Evolutionary conservation across 441 rosid species (phyloP).

Genomic region (Flueggea neowawraea): DNA sequence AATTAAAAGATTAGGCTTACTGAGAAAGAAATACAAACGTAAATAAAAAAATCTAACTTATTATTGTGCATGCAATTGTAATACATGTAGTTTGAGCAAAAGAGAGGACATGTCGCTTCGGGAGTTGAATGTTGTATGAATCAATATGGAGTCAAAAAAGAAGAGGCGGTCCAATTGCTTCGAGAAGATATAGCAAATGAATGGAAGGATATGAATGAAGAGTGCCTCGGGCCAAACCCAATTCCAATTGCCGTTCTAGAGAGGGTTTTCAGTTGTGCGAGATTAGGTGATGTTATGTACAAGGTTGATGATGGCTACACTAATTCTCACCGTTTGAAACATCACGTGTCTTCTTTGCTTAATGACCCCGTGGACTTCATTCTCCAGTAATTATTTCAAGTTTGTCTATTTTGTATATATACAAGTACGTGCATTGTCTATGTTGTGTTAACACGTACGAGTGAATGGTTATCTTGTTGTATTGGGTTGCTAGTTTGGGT

Average conservation of each 20-base stretch:
- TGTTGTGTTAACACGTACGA: too few relatives aligned
- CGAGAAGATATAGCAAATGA: constrained; percentile 1
- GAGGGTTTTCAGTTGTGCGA: constrained; percentile 7
- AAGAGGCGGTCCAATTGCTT: constrained; percentile 18
- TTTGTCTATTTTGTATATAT: too few relatives aligned
- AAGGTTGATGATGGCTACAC: constrained; percentile 12
- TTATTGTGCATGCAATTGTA: fast-evolving
- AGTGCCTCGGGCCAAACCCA: constrained; percentile 15
- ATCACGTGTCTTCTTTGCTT: background rate
- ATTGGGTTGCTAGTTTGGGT: too few relatives aligned
- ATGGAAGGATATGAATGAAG: constrained; percentile 35
- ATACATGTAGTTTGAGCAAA: constrained; percentile 19
- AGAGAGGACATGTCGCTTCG: constrained; percentile 16
- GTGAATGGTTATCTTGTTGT: too few relatives aligned
- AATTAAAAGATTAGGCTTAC: too few relatives aligned
- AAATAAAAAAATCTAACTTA: background rate
- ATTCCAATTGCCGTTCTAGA: constrained; percentile 8
- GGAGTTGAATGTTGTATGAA: too few relatives aligned
- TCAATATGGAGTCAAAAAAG: constrained; percentile 10
- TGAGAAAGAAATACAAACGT: too few relatives aligned
- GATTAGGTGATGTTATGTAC: constrained; percentile 7
- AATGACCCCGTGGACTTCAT: background rate
- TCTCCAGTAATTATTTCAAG: too few relatives aligned
- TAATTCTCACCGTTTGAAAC: background rate
- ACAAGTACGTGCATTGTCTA: too few relatives aligned